Evolutionary conservation across 352 stramenopile species (phyloP).

Genomic region (Achlya hypogyna): DNA sequence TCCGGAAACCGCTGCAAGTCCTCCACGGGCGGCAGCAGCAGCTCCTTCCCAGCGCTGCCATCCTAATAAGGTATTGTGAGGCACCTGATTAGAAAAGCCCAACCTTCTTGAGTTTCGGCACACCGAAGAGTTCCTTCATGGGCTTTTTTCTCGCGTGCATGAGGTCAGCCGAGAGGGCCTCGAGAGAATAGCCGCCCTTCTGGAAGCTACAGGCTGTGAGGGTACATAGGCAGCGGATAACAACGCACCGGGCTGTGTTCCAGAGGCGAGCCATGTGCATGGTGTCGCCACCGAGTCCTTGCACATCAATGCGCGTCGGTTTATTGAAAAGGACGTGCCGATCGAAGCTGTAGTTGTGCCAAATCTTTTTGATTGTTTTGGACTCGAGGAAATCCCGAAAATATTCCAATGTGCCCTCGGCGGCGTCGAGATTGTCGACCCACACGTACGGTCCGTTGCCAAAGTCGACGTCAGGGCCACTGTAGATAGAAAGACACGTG

Average conservation of each 20-base stretch:
- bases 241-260: slow-evolving; percentile 52
- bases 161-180: slow-evolving; percentile 86
- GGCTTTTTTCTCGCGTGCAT: slow-evolving; percentile 85
- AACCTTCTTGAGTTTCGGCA: slow-evolving; percentile 88
- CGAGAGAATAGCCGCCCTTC: slow-evolving; percentile 91
- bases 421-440: slow-evolving; percentile 89
- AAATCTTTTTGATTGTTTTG: slow-evolving; percentile 88
- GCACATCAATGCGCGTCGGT: slow-evolving; percentile 77
- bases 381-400: slow-evolving; percentile 89
- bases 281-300: slow-evolving; percentile 93
- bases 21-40: slow-evolving; percentile 62
- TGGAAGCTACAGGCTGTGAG: slow-evolving; percentile 31
- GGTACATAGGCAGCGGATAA: not conserved
- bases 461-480: slow-evolving; percentile 94
- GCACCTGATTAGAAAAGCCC: not conserved
- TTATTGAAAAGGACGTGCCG: slow-evolving; percentile 97
- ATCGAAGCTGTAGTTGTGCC: slow-evolving; percentile 99
- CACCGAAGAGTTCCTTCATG: slow-evolving; percentile 97
- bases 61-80: slow-evolving; percentile 35
- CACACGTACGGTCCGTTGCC: slow-evolving; percentile 87
- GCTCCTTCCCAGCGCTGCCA: slow-evolving; percentile 84
- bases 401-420: slow-evolving; percentile 72
- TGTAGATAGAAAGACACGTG: slow-evolving; percentile 96
- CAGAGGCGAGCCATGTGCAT: slow-evolving; percentile 98
- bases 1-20: slow-evolving; percentile 79